phyloP scores from a whole-genome alignment of 768 basidiomycete genomes.

The Boletus reticuloceps region DNA sequence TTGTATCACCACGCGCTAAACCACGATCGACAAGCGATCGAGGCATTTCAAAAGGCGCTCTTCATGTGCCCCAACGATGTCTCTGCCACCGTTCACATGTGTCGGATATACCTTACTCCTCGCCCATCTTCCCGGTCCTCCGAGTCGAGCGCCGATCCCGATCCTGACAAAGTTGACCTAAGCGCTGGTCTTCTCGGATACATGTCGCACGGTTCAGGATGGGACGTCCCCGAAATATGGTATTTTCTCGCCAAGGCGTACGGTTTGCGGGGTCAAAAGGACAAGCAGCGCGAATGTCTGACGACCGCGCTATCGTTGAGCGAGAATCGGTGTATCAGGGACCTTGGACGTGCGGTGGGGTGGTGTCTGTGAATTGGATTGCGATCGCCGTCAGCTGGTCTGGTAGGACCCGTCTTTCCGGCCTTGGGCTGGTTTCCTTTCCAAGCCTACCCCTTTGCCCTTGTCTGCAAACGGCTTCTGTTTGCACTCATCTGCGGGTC shows the following conservation, averaged over 20 bases:
- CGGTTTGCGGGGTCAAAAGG: conserved; percentile 67
- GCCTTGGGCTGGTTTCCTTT: no score
- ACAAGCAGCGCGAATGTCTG: conserved; percentile 73
- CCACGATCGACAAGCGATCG: conserved; percentile 59
- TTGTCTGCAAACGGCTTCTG: no score
- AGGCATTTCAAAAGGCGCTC: conserved; percentile 85
- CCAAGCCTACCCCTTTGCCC: no score
- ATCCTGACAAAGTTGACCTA: conserved; percentile 62
- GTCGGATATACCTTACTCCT: conserved; percentile 64
- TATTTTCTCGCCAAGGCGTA: conserved; percentile 84
- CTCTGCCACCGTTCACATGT: conserved; percentile 73
- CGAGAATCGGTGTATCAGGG: conserved; percentile 62
- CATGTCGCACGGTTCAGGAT: conserved; percentile 75
- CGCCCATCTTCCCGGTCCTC: conserved; percentile 18
- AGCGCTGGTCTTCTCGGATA: conserved; percentile 79
- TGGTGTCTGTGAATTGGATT: conserved; percentile 50
- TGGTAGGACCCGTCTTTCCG: background rate
- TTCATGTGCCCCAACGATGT: conserved; percentile 81
- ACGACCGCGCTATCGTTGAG: conserved; percentile 62
- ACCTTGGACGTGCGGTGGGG: conserved; percentile 60
- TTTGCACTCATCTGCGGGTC: background rate
- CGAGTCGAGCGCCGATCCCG: conserved; percentile 17
- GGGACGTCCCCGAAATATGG: conserved; percentile 96
- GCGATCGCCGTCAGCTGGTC: background rate
- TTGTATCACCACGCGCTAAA: conserved; percentile 65